Conservation (phyloP, 768 basidiomycete genomes). For the Auricularia sp. region DNA sequence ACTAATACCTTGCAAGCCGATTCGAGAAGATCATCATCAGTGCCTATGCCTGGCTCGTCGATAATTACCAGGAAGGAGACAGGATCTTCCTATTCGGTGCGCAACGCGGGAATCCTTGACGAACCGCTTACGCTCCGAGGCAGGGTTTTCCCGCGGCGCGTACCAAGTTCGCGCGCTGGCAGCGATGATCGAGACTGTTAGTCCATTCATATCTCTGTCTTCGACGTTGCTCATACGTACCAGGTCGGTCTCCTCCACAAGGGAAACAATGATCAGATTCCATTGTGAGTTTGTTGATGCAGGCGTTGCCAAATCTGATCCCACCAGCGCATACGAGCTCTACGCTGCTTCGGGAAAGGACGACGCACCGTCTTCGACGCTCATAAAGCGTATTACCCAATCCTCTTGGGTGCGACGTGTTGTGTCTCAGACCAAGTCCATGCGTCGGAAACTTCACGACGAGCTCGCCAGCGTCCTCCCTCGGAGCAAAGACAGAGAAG, state of each 20-base stretch:
- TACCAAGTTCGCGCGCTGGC: no score
- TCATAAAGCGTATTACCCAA: no score
- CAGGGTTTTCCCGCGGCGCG: no score
- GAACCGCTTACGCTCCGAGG: no score
- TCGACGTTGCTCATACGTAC: not conserved
- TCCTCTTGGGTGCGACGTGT: no score
- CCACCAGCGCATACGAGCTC: constrained; percentile 29
- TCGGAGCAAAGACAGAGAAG: constrained; percentile 6
- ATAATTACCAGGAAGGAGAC: constrained; percentile 30
- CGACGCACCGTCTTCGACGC: no score
- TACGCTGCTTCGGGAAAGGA: constrained; percentile 15
- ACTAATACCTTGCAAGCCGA: constrained; percentile 19
- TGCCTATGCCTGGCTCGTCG: constrained; percentile 34
- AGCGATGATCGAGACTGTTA: no score
- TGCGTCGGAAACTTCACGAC: no score
- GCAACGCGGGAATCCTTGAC: not conserved
- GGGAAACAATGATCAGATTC: constrained; percentile 32
- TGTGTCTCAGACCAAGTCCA: no score
- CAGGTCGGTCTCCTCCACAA: constrained; percentile 33
- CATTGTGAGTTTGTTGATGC: constrained; percentile 21
- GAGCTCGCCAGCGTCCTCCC: no score
- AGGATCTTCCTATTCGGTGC: constrained; percentile 34
- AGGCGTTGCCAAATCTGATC: not conserved
- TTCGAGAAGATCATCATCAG: constrained; percentile 25
- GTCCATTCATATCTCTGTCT: no score